Conservation (phyloP, 257 asterid genomes). For the Hygrophila difformis region DNA sequence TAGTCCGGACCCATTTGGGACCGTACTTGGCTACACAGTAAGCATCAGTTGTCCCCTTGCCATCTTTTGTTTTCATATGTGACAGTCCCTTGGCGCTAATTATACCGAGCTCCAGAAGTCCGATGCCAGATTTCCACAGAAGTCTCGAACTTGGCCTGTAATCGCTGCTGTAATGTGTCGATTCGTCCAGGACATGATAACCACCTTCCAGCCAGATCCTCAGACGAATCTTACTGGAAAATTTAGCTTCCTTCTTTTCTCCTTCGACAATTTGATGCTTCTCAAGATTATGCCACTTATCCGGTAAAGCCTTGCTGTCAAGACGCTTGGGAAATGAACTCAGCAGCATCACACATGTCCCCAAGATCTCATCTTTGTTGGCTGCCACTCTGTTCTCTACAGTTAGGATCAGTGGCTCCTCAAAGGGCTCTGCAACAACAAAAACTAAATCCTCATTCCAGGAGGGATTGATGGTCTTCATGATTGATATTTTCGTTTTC, state of each 20-base stretch:
- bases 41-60: slow-evolving; percentile 57
- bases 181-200: slow-evolving; percentile 79
- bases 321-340: slow-evolving; percentile 33
- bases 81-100: slow-evolving; percentile 58
- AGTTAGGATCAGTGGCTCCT: slow-evolving; percentile 48
- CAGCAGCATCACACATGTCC: slow-evolving; percentile 33
- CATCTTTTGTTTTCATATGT: slow-evolving; percentile 54
- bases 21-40: slow-evolving; percentile 80
- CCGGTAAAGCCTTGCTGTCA: slow-evolving; percentile 55
- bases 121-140: slow-evolving; percentile 66
- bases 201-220: slow-evolving; percentile 79
- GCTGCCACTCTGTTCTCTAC: slow-evolving; percentile 50
- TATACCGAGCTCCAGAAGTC: slow-evolving; percentile 66
- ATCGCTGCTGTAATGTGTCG: slow-evolving; percentile 60
- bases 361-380: slow-evolving; percentile 42
- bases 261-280: slow-evolving; percentile 41
- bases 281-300: slow-evolving; percentile 80
- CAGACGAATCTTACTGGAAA: slow-evolving; percentile 75
- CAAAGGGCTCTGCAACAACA: slow-evolving; percentile 71
- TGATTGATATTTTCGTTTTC: slow-evolving; percentile 33
- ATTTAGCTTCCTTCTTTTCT: slow-evolving; percentile 45
- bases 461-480: slow-evolving; percentile 39
- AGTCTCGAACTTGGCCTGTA: slow-evolving; percentile 59
- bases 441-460: slow-evolving; percentile 83
- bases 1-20: slow-evolving; percentile 70